Evolutionary conservation across 2,329 filamentous ascomycete species (phyloP), one percentile per base, ranked within the genome.

Genomic region (Cercospora zeina): DNA sequence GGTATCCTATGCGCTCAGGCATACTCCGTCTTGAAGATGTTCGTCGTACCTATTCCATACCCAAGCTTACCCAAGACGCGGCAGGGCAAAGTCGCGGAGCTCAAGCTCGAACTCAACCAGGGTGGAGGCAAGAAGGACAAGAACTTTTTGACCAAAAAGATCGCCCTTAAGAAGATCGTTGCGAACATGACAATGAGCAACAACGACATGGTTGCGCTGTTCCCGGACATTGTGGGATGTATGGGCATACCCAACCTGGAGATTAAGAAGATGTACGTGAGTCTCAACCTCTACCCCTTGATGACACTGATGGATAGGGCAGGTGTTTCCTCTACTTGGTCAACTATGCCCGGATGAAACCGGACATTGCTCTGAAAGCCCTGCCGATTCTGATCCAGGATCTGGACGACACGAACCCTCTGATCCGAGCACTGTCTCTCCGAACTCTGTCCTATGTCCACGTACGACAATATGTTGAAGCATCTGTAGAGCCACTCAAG

Each of bases 131-230:
- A 96, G 83, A 99, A 97, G 82, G 95, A 99, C 81, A 97, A 97
- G 85, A 96, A 96, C 79, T 89, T 91, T 79, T 85, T 89, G 49
- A 87, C 87, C 68, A 99, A 97, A 83, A 97, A 97, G 85, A 96
- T 97, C 74, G 93, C 95, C 10, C 84, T 99, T 66, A 99, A 99
- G 85, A 97, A 97, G 84, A 97, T 99, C 70, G 95, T 99, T 71
- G 95, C 95, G 76, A 99, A 99, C 76, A 99, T 99, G 95, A 99
- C 95, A 68, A 99, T 99, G 95, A 97, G 93, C 85, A 99, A 99
- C 80, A 99, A 97, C 74, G 95, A 99, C 77, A 99, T 99, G 95
- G 89, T 97, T 59, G 92, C 91, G 39, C 82, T 99, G 57, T 99
- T 99, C 71, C 92, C 93, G 16, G 95, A 99, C 75, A 89, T 99